Percentiles rank a stretch among this genome's conserved stretches.
phyloP scores from a whole-genome alignment of 305 asterid genomes.

The Nicotiana rustica region DNA sequence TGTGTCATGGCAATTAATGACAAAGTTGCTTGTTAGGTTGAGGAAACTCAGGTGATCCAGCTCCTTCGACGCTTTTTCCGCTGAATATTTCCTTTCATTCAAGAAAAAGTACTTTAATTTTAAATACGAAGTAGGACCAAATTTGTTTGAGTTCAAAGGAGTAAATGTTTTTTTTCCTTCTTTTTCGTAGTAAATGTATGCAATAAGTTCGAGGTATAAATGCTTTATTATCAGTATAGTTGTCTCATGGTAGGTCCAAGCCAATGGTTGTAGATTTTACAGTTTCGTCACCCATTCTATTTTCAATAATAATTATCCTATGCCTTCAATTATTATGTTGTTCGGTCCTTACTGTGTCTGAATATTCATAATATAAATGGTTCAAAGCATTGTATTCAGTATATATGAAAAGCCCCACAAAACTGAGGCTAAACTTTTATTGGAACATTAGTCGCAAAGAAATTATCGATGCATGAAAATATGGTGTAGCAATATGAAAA shows the following conservation, averaged over 20 bases:
- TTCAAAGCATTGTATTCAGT: too few relatives aligned
- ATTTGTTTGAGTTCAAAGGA: neutral
- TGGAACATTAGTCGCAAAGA: neutral
- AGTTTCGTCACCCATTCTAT: neutral
- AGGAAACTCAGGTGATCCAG: neutral
- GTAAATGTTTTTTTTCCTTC: neutral
- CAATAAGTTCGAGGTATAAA: conserved; percentile 17
- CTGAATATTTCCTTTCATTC: neutral
- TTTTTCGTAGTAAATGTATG: conserved; percentile 2
- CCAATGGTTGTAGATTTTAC: neutral
- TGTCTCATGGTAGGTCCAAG: conserved; percentile 26
- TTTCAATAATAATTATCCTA: conserved; percentile 3
- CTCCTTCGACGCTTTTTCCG: neutral
- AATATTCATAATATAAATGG: neutral
- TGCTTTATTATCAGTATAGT: neutral
- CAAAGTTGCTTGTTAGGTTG: conserved; percentile 1
- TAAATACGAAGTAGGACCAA: conserved; percentile 3
- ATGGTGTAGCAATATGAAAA: too few relatives aligned
- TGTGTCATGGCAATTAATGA: neutral
- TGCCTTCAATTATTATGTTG: conserved; percentile 4
- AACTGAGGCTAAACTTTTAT: neutral
- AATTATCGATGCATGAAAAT: neutral
- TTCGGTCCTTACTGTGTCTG: neutral
- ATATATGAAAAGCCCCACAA: neutral
- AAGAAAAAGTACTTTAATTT: neutral